A percentile compares a stretch with the other conserved stretches of the same genome.
phyloP scores from a whole-genome alignment of 306 rosid species.

The Vigna angularis region DNA sequence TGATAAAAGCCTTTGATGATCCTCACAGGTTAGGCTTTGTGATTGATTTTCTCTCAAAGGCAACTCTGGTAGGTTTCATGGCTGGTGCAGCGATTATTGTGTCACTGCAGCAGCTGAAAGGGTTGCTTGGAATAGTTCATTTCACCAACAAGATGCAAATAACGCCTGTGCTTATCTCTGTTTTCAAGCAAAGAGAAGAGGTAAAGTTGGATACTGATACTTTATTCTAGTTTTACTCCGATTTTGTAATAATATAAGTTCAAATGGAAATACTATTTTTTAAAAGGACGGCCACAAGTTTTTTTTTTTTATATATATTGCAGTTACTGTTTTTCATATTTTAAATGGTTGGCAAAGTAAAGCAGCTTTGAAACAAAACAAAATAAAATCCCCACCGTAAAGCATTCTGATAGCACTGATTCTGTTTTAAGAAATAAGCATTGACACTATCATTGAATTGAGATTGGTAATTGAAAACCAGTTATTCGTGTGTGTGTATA shows the following conservation, averaged over 20 bases:
- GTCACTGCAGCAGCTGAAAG: slow-evolving; percentile 89
- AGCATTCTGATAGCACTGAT: slow-evolving; percentile 43
- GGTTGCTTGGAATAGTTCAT: slow-evolving; percentile 84
- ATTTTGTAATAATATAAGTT: not conserved
- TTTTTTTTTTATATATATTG: not conserved
- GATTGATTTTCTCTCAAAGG: slow-evolving; percentile 95
- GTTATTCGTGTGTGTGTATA: not conserved
- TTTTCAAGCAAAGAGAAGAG: slow-evolving; percentile 67
- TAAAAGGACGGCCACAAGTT: slow-evolving; percentile 2
- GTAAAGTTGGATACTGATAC: slow-evolving; percentile 48
- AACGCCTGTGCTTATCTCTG: slow-evolving; percentile 75
- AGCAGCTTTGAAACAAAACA: not conserved
- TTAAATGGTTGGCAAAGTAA: slow-evolving; percentile 8
- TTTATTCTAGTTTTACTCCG: not conserved
- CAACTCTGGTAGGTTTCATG: slow-evolving; percentile 94
- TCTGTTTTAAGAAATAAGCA: slow-evolving; percentile 30
- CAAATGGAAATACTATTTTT: not conserved
- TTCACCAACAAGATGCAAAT: slow-evolving; percentile 91
- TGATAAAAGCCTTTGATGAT: slow-evolving; percentile 32
- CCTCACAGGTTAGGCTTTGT: slow-evolving; percentile 82
- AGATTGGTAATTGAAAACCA: slow-evolving; percentile 39
- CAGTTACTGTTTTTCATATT: not conserved
- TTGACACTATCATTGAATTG: slow-evolving; percentile 8
- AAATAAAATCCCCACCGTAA: slow-evolving; percentile 31
- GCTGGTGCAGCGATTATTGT: slow-evolving; percentile 99